phyloP scores from a whole-genome alignment of 1,139 yeast genomes.

The Diutina rugosa region DNA sequence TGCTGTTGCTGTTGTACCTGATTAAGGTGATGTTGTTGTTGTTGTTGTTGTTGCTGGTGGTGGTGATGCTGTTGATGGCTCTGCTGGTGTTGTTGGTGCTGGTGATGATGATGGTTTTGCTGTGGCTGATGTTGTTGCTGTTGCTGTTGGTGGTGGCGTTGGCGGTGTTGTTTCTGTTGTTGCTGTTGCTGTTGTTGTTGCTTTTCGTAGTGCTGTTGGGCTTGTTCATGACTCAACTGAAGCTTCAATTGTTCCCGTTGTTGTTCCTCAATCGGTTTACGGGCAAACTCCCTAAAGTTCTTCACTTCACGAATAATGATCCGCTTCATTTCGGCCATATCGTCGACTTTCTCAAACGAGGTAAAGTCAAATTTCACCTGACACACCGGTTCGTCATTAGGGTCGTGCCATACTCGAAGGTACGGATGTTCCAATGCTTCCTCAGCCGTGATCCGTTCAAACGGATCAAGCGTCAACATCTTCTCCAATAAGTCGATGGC shows the following conservation, averaged over 20 bases:
- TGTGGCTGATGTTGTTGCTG: slow-evolving; percentile 7
- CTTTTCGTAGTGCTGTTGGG: slow-evolving; percentile 12
- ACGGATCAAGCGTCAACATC: slow-evolving; percentile 59
- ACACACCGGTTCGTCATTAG: slow-evolving; percentile 86
- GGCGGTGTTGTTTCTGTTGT: slow-evolving; percentile 8
- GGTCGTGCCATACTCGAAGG: slow-evolving; percentile 90
- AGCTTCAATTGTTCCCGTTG: slow-evolving; percentile 32
- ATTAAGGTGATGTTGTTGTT: slow-evolving; percentile 5
- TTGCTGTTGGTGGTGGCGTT: slow-evolving; percentile 7
- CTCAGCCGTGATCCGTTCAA: slow-evolving; percentile 44
- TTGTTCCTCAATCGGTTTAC: slow-evolving; percentile 63
- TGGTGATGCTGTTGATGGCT: slow-evolving; percentile 5
- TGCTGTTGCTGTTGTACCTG: slow-evolving; percentile 4
- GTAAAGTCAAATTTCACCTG: slow-evolving; percentile 71
- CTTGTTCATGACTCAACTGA: slow-evolving; percentile 21
- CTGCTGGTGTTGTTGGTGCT: neutral
- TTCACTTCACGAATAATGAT: slow-evolving; percentile 77
- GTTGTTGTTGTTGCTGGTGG: slow-evolving; percentile 5
- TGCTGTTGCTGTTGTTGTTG: slow-evolving; percentile 8
- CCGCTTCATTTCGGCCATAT: slow-evolving; percentile 59
- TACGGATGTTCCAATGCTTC: slow-evolving; percentile 56
- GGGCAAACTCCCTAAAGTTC: slow-evolving; percentile 66
- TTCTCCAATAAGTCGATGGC: slow-evolving; percentile 73
- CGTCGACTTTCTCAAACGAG: slow-evolving; percentile 78
- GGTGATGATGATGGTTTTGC: slow-evolving; percentile 1